Conservation (phyloP, 495 filamentous ascomycete species). For the Jackrogersella multiformis region DNA sequence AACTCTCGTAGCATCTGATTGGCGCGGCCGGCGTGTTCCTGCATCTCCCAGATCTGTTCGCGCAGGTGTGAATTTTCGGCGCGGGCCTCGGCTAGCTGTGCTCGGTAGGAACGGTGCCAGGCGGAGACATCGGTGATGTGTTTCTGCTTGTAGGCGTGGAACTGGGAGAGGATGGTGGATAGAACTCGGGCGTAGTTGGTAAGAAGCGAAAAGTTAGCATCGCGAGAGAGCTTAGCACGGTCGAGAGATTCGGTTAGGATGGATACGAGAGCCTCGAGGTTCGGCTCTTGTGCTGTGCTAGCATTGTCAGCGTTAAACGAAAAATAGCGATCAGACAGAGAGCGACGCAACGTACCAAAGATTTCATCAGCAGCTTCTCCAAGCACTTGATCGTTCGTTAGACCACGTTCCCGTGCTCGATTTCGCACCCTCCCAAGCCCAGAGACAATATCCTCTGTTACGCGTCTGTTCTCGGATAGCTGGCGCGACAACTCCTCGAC, state of each 20-base stretch:
- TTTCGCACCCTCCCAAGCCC: slow-evolving; percentile 65
- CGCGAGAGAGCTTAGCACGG: slow-evolving; percentile 58
- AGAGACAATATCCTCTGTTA: slow-evolving; percentile 76
- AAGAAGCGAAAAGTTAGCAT: slow-evolving; percentile 62
- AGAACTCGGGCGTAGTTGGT: slow-evolving; percentile 58
- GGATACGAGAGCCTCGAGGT: slow-evolving; percentile 62
- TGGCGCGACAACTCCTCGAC: slow-evolving; percentile 81
- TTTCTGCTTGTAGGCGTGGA: slow-evolving; percentile 63
- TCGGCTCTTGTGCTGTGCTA: slow-evolving; percentile 55
- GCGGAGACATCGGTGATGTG: slow-evolving; percentile 60
- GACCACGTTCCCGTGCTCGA: slow-evolving; percentile 54
- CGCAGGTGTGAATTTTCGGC: slow-evolving; percentile 65
- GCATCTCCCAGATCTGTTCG: slow-evolving; percentile 66
- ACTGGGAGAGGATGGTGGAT: slow-evolving; percentile 59
- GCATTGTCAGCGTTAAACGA: slow-evolving; percentile 9
- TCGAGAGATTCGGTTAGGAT: slow-evolving; percentile 63
- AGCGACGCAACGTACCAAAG: slow-evolving; percentile 50
- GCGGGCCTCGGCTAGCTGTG: slow-evolving; percentile 65
- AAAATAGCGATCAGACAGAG: background rate
- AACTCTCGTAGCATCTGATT: slow-evolving; percentile 61
- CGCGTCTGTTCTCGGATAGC: slow-evolving; percentile 78
- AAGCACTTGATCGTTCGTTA: slow-evolving; percentile 63
- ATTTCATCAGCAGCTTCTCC: slow-evolving; percentile 57
- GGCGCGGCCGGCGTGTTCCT: slow-evolving; percentile 58
- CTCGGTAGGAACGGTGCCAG: slow-evolving; percentile 65